These are phyloP conservation scores for Choanephora cucurbitarum DNA, from an alignment of 371 early-diverging fungal genomes.

Conservation along the genomic window DNA sequence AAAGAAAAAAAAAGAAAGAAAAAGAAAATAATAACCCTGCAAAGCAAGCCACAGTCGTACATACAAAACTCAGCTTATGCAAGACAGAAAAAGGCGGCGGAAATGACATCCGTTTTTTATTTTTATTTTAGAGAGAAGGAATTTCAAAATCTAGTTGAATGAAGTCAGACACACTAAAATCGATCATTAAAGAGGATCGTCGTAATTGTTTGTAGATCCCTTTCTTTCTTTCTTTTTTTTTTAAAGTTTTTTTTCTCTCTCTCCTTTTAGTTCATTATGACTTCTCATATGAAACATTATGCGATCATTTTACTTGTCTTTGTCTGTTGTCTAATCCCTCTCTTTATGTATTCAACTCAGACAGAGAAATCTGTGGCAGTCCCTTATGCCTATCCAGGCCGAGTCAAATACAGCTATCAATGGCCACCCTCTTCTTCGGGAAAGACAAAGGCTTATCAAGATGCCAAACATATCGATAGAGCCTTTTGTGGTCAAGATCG, in stretches of 20 bases:
- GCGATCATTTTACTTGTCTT: slow-evolving; percentile 17
- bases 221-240: background rate
- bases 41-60: background rate
- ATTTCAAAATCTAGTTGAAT: background rate
- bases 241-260: slow-evolving; percentile 11
- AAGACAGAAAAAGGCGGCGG: too few relatives aligned
- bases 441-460: background rate
- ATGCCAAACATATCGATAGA: slow-evolving; percentile 29
- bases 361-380: background rate
- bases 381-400: slow-evolving; percentile 16
- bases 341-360: slow-evolving; percentile 15
- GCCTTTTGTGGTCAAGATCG: slow-evolving; percentile 34
- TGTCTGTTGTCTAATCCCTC: slow-evolving; percentile 21
- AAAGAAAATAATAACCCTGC: background rate
- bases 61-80: too few relatives aligned
- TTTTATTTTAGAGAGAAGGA: background rate
- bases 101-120: too few relatives aligned
- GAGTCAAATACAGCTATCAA: slow-evolving; percentile 25
- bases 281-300: slow-evolving; percentile 16
- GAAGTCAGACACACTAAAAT: background rate
- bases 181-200: slow-evolving; percentile 1
- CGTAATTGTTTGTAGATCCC: slow-evolving; percentile 11
- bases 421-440: slow-evolving; percentile 13
- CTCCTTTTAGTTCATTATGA: slow-evolving; percentile 9
- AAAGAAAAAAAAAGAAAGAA: slow-evolving; percentile 4